A percentile compares a stretch with the other conserved stretches of the same genome.
phyloP scores from a whole-genome alignment of 441 rosid genomes.

The Manihot esculenta region DNA sequence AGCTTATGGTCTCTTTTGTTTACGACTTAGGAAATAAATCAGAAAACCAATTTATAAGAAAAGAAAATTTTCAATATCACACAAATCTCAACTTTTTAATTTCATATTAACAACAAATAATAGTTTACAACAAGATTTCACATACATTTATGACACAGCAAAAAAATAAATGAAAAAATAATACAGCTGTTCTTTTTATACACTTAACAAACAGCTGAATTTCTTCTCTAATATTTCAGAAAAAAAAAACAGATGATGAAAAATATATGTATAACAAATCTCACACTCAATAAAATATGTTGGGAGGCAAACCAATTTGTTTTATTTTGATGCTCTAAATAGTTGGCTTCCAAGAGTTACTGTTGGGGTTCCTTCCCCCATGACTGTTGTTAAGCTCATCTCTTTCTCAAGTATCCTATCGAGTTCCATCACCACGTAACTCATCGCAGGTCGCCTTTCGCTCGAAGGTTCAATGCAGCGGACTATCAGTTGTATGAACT shows the following conservation, averaged over 20 bases:
- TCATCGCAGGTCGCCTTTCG: slow-evolving; percentile 46
- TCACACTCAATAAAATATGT: slow-evolving; percentile 29
- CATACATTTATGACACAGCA: slow-evolving; percentile 26
- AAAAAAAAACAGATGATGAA: neutral
- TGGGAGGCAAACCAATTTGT: slow-evolving; percentile 17
- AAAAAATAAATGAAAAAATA: slow-evolving; percentile 40
- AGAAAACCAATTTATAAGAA: neutral
- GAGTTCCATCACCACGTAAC: slow-evolving; percentile 46
- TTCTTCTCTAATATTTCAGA: slow-evolving; percentile 34
- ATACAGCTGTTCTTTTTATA: slow-evolving; percentile 69
- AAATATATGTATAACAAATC: slow-evolving; percentile 23
- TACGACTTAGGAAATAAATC: no score
- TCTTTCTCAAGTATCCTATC: slow-evolving; percentile 52
- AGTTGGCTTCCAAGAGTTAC: slow-evolving; percentile 59
- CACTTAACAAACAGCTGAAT: slow-evolving; percentile 82
- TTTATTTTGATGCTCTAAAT: slow-evolving; percentile 41
- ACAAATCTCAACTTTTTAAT: slow-evolving; percentile 30
- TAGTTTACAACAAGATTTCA: slow-evolving; percentile 37
- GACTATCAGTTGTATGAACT: slow-evolving; percentile 41
- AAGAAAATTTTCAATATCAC: slow-evolving; percentile 18
- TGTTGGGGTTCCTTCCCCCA: slow-evolving; percentile 52
- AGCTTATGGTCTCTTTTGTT: no score
- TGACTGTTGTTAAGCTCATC: slow-evolving; percentile 49
- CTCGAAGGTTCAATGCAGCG: slow-evolving; percentile 48
- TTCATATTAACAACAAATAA: slow-evolving; percentile 39